Percentiles rank a stretch among this genome's conserved stretches.
Evolutionary conservation across 495 filamentous ascomycete species (phyloP).

Genomic region (Hyaloscypha hepaticicola): DNA sequence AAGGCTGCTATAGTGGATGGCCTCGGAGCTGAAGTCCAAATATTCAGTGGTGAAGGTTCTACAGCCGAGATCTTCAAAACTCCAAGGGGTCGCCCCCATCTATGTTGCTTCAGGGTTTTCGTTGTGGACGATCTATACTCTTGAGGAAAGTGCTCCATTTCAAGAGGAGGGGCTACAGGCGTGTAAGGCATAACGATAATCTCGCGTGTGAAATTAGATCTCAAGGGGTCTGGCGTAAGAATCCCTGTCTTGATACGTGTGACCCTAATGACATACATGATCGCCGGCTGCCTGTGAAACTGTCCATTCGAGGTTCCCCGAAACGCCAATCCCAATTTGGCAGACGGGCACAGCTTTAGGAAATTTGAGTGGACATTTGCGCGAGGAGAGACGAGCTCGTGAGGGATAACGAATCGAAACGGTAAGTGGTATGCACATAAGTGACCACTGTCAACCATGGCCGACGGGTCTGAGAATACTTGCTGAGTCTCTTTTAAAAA

Average conservation of each 20-base stretch:
- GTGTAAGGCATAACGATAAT: slow-evolving; percentile 14
- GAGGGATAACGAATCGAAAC: slow-evolving; percentile 12
- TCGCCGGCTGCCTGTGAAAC: neutral
- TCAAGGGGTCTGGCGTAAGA: neutral
- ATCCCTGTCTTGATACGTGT: slow-evolving; percentile 4
- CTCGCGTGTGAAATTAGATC: neutral
- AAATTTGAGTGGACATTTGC: slow-evolving; percentile 15
- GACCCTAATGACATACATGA: slow-evolving; percentile 10
- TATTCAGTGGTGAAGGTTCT: slow-evolving; percentile 6
- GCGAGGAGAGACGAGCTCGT: slow-evolving; percentile 13
- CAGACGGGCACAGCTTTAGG: slow-evolving; percentile 15
- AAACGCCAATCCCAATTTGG: slow-evolving; percentile 1
- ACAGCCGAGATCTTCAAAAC: slow-evolving; percentile 2
- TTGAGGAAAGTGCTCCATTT: slow-evolving; percentile 1
- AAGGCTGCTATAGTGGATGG: slow-evolving; percentile 10
- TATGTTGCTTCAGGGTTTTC: slow-evolving; percentile 6
- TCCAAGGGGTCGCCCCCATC: slow-evolving; percentile 12
- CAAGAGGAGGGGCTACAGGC: slow-evolving; percentile 8
- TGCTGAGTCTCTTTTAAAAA: slow-evolving; percentile 14
- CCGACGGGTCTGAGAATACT: neutral
- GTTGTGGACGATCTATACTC: slow-evolving; percentile 10
- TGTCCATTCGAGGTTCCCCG: neutral
- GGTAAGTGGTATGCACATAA: slow-evolving; percentile 2
- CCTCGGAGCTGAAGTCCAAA: neutral
- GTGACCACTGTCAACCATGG: neutral